A percentile compares a stretch with the other conserved stretches of the same genome.
These are phyloP conservation scores for Piromyces sp. DNA, from an alignment of 192 early-diverging fungal genomes.

Conservation along the genomic window DNA sequence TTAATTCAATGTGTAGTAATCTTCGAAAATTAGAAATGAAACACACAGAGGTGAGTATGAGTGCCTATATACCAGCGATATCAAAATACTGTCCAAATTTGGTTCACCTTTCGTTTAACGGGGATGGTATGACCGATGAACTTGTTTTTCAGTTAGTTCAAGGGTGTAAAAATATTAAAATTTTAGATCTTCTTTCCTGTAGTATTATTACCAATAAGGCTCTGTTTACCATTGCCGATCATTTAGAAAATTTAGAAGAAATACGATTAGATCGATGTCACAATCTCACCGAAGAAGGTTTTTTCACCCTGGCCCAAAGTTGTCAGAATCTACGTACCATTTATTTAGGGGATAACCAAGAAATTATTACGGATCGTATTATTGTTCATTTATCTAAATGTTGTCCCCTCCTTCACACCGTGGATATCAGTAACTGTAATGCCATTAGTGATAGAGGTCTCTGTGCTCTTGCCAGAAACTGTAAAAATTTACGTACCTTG, in stretches of 20 bases:
- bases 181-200: background rate
- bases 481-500: background rate
- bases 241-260: background rate
- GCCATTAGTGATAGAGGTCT: background rate
- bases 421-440: background rate
- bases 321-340: background rate
- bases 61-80: background rate
- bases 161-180: background rate
- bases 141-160: background rate
- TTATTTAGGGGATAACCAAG: background rate
- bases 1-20: background rate
- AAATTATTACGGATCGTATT: background rate
- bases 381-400: background rate
- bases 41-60: background rate
- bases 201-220: background rate
- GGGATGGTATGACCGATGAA: background rate
- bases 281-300: background rate
- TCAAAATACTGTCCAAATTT: background rate
- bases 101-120: background rate
- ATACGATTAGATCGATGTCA: background rate
- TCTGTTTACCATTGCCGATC: background rate
- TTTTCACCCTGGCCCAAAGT: background rate
- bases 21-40: background rate
- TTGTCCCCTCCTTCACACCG: background rate
- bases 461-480: background rate